These are phyloP conservation scores for Apiotrichum laibachii DNA, from an alignment of 1,284 basidiomycete species.

Conservation along the genomic window DNA sequence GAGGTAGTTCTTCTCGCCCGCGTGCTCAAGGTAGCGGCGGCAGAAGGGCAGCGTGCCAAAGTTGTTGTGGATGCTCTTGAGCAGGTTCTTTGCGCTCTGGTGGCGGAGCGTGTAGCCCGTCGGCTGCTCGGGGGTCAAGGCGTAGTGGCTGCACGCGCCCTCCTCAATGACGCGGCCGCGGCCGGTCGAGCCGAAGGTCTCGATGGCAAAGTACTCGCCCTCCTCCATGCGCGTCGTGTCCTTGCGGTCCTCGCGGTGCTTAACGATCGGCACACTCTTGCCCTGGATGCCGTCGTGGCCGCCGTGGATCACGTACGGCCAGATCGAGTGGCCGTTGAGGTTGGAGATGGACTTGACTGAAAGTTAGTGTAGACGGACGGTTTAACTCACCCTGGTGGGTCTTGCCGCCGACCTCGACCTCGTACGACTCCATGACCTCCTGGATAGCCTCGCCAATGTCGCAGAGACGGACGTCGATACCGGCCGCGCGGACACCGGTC, in stretches of 20 bases:
- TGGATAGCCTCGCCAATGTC: slow-evolving; percentile 91
- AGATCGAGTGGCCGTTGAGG: slow-evolving; percentile 87
- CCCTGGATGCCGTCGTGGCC: slow-evolving; percentile 52
- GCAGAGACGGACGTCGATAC: slow-evolving; percentile 91
- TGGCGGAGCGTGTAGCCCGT: slow-evolving; percentile 55
- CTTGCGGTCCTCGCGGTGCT: slow-evolving; percentile 59
- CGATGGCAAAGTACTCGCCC: slow-evolving; percentile 98
- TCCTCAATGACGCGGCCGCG: slow-evolving; percentile 85
- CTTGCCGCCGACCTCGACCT: slow-evolving; percentile 87
- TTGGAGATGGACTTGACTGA: slow-evolving; percentile 87
- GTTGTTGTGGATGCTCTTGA: slow-evolving; percentile 85
- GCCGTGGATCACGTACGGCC: slow-evolving; percentile 83
- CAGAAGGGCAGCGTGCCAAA: slow-evolving; percentile 97
- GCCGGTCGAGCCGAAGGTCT: slow-evolving; percentile 98
- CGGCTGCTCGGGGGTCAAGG: slow-evolving; percentile 48
- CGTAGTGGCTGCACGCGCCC: slow-evolving; percentile 95
- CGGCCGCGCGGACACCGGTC: slow-evolving; percentile 84
- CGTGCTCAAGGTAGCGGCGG: slow-evolving; percentile 85
- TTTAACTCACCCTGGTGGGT: slow-evolving; percentile 66
- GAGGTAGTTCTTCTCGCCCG: slow-evolving; percentile 92
- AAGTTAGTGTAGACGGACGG: neutral
- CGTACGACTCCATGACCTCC: slow-evolving; percentile 99
- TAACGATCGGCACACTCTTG: slow-evolving; percentile 88
- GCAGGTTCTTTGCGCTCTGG: slow-evolving; percentile 76
- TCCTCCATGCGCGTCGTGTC: slow-evolving; percentile 98